phyloP scores from a whole-genome alignment of 331 rosid species.

The Pyrus hybrid region DNA sequence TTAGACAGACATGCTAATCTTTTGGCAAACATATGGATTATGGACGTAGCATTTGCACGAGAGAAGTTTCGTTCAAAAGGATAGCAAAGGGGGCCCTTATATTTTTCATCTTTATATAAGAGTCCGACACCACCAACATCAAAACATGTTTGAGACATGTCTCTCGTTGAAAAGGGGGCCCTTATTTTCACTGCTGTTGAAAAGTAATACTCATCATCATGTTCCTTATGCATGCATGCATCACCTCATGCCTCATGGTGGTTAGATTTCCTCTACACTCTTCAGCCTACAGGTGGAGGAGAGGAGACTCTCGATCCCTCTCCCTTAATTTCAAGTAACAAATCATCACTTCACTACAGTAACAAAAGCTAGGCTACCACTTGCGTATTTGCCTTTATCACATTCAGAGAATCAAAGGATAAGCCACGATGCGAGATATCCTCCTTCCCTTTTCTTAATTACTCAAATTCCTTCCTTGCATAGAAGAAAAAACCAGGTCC shows the following conservation, averaged over 20 bases:
- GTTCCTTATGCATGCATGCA: constrained; percentile 31
- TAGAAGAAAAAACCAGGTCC: not conserved
- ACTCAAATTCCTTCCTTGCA: not conserved
- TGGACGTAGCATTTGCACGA: not conserved
- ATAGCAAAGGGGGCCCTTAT: constrained; percentile 1
- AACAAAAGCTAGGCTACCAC: constrained; percentile 9
- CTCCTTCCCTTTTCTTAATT: not conserved
- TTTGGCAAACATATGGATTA: not conserved
- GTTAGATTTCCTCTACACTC: constrained; percentile 15
- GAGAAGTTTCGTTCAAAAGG: not conserved
- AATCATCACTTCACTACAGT: constrained; percentile 11
- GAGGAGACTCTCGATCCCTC: not conserved
- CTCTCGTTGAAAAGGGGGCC: constrained; percentile 9
- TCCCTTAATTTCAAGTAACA: constrained; percentile 18
- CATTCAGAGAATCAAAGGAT: constrained; percentile 8
- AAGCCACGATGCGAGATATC: not conserved
- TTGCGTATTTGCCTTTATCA: constrained; percentile 5
- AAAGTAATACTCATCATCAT: constrained; percentile 10
- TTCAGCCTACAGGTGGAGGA: not conserved
- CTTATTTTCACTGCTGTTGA: constrained; percentile 7
- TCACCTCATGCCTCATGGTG: constrained; percentile 19
- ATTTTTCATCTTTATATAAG: not conserved
- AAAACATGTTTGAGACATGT: constrained; percentile 77
- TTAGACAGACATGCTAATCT: not conserved
- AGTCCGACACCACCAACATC: constrained; percentile 21